Percentiles rank a stretch among this genome's conserved stretches.
Conservation (phyloP, 2,329 filamentous ascomycete species). For the Aspergillus fischeri region DNA sequence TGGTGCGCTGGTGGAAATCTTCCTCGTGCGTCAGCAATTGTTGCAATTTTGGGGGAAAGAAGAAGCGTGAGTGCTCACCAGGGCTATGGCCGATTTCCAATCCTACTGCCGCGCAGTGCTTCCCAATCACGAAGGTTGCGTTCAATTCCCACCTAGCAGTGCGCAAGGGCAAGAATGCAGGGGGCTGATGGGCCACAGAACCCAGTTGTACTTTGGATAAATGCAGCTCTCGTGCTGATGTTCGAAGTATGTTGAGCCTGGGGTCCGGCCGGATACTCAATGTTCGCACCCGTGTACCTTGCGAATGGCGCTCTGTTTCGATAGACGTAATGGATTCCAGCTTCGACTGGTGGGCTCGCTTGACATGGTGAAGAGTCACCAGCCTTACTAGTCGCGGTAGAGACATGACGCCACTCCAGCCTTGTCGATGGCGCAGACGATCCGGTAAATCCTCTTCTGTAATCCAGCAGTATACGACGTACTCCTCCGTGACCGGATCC, state of each 20-base stretch:
- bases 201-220: neutral
- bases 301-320: constrained; percentile 21
- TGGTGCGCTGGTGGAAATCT: constrained; percentile 25
- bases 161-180: constrained; percentile 3
- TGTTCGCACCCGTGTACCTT: constrained; percentile 41
- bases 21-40: constrained; percentile 16
- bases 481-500: constrained; percentile 39
- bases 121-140: constrained; percentile 23
- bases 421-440: constrained; percentile 40
- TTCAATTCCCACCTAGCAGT: constrained; percentile 25
- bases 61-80: constrained; percentile 10
- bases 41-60: neutral
- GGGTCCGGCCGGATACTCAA: constrained; percentile 35
- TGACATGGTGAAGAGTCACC: constrained; percentile 36
- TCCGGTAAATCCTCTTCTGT: constrained; percentile 49
- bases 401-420: constrained; percentile 49
- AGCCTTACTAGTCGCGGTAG: constrained; percentile 44
- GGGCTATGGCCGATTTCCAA: constrained; percentile 26
- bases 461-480: constrained; percentile 49
- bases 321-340: constrained; percentile 43
- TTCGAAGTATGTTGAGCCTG: constrained; percentile 26
- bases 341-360: constrained; percentile 31
- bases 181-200: neutral
- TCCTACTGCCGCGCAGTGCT: constrained; percentile 24
- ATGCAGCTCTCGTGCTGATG: constrained; percentile 10